Percentiles rank a stretch among this genome's conserved stretches.
These are phyloP conservation scores for Globisporangium yorkense DNA, from an alignment of 352 stramenopile species.

Conservation along the genomic window DNA sequence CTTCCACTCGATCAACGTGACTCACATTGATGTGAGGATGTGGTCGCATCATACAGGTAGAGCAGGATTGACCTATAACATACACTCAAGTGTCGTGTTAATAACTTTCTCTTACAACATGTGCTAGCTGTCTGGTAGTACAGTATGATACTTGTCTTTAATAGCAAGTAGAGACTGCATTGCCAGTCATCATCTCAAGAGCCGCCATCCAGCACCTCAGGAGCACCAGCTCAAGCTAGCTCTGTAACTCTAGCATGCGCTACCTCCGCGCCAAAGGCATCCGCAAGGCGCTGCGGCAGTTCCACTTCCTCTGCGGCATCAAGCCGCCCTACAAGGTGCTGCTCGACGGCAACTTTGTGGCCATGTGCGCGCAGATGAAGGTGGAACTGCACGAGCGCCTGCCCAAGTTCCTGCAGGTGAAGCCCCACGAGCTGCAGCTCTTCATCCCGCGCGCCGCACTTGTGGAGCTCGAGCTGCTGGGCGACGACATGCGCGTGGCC, in stretches of 20 bases:
- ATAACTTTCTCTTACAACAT: too few relatives aligned
- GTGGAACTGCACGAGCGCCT: constrained; percentile 72
- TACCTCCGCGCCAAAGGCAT: constrained; percentile 84
- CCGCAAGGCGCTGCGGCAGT: constrained; percentile 82
- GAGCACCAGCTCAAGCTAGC: not conserved
- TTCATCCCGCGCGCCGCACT: constrained; percentile 64
- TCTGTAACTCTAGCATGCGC: constrained; percentile 52
- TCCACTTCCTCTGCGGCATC: constrained; percentile 86
- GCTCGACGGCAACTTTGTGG: constrained; percentile 84
- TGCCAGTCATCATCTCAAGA: not conserved
- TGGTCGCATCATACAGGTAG: too few relatives aligned
- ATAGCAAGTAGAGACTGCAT: too few relatives aligned
- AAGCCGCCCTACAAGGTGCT: constrained; percentile 82
- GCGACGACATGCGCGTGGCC: constrained; percentile 47
- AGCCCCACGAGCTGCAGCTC: constrained; percentile 62
- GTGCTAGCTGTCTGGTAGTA: too few relatives aligned
- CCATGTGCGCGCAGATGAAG: constrained; percentile 86
- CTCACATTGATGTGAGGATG: too few relatives aligned
- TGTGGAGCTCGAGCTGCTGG: constrained; percentile 68
- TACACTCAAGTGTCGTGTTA: too few relatives aligned
- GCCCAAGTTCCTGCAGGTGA: constrained; percentile 81
- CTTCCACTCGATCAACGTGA: too few relatives aligned
- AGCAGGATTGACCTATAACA: too few relatives aligned
- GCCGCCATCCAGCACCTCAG: not conserved
- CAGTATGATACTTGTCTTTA: too few relatives aligned